Base-by-base conservation (phyloP, 140 eudicot genomes). In the Oenanthe javanica region DNA sequence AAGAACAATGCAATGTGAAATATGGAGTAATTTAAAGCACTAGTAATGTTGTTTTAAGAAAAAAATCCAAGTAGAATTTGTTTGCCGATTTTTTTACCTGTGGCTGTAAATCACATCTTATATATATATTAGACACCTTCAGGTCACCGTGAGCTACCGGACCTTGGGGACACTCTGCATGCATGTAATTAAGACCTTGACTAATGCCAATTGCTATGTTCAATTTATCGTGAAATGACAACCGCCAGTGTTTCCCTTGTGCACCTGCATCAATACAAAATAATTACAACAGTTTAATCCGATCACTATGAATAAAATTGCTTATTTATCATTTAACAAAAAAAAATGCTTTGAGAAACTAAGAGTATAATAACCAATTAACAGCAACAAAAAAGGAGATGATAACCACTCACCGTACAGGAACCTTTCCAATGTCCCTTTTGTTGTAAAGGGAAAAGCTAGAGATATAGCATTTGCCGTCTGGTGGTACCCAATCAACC, bases 181-280 rank as follows among this genome's bases (percentile, higher is more conserved):
- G 92, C 92, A 88, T 88, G 81, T 88, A 88, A 73, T 83, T 85
- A 14, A 86, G 81, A n/a, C 89, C 92, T 86, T 86, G 89, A 70
- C 86, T 88, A 23, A 88, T 82, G 31, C 92, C 92, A 23, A 82
- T 84, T 0, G 81, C 89, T 82, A 88, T 84, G 2, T 84, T 78
- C 87, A 88, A 61, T 81, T 86, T 88, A 36, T 76, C 77, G 1
- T 45, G 19, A 84, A 88, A 86, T 38, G 79, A 0, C 48, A 84
- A 66, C 9, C 61, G 27, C 63, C 49, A 21, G 9, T 31, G 81
- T 45, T 18, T 67, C 43, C 45, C 77, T 71, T 76, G 38, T 42
- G 47, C 12, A 15, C 63, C 76, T 67, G 76, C 21, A 47, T 54
- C 76, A 64, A 12, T 48, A 79, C 8, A 4, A 63, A 21, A 63